Evolutionary conservation across 176 grass and related monocot species (phyloP), one percentile per base, ranked within the genome.

Genomic region (Rhynchospora tenuis): DNA sequence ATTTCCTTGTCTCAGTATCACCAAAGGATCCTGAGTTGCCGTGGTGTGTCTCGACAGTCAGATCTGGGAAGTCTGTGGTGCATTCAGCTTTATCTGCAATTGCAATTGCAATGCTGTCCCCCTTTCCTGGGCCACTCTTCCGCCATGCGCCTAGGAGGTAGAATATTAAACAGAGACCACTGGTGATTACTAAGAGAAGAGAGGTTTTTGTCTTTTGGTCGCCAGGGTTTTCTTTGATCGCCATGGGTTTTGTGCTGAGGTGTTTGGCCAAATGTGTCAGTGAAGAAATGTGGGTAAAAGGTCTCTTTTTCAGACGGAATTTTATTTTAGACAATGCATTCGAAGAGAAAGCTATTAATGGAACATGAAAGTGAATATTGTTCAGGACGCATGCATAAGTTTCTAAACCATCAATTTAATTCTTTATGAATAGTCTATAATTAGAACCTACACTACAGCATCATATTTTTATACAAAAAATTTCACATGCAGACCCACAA

Each of bases 101-200:
- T 12, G 87, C 87, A 27, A 91, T 38, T 0, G 90, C 90, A 59
- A 98, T 98, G 78, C n/a, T 63, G 63, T 94, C 90, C 42, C 92
- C 92, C 79, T 92, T 98, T 75, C 89, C 90, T 42, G 89, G 92
- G 48, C 92, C 90, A 83, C 92, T 88, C 89, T 77, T 91, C 79
- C 93, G 92, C 90, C 91, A 92, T 73, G 86, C 92, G 55, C 92
- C 90, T 60, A 94, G 88, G 9, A 94, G 38, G 77, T 93, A 98
- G 89, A 98, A 98, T 81, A 86, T 90, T 81, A 86, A 88, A 88
- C 95, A 94, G 12, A 98, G 86, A 16, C 84, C 90, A 31, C 88
- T 82, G 56, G 89, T 66, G 29, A 89, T 51, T 78, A 94, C 79
- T 73, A 98, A 79, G 72, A 83, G 72, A 43, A 93, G 81, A 4